Evolutionary conservation across 352 stramenopile genomes (phyloP).

Genomic region (Pythium volutum): DNA sequence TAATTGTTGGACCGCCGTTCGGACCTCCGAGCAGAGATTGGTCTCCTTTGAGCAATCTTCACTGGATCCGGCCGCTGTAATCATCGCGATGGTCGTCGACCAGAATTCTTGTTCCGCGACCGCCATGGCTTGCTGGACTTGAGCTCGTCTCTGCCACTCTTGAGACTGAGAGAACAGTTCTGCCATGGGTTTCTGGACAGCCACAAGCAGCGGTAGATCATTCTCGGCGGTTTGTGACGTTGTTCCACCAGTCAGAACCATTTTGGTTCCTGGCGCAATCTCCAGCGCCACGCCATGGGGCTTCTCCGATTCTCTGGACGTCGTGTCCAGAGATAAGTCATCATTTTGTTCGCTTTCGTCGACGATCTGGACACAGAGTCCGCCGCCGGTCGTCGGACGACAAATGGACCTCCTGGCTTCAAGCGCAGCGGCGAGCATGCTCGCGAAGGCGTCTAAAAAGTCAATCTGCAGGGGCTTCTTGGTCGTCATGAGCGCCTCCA

Average conservation of each 20-base stretch:
- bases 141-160: slow-evolving; percentile 8
- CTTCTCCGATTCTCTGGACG: neutral
- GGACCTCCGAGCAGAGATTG: neutral
- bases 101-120: slow-evolving; percentile 7
- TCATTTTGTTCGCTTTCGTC: neutral
- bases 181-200: slow-evolving; percentile 9
- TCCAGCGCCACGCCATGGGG: neutral
- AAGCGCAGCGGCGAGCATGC: slow-evolving; percentile 20
- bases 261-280: slow-evolving; percentile 13
- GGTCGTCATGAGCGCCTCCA: slow-evolving; percentile 18
- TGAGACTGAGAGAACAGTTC: slow-evolving; percentile 4
- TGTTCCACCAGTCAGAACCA: slow-evolving; percentile 9
- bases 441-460: slow-evolving; percentile 24
- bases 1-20: neutral
- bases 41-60: neutral
- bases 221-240: slow-evolving; percentile 6
- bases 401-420: slow-evolving; percentile 19
- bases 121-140: neutral
- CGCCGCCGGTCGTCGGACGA: slow-evolving; percentile 6
- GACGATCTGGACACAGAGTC: slow-evolving; percentile 13
- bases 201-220: slow-evolving; percentile 15
- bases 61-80: neutral
- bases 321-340: neutral
- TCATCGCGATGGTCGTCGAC: neutral
- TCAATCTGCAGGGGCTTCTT: slow-evolving; percentile 17